phyloP scores from a whole-genome alignment of 2,329 filamentous ascomycete genomes.

The Fusarium chlamydosporum region DNA sequence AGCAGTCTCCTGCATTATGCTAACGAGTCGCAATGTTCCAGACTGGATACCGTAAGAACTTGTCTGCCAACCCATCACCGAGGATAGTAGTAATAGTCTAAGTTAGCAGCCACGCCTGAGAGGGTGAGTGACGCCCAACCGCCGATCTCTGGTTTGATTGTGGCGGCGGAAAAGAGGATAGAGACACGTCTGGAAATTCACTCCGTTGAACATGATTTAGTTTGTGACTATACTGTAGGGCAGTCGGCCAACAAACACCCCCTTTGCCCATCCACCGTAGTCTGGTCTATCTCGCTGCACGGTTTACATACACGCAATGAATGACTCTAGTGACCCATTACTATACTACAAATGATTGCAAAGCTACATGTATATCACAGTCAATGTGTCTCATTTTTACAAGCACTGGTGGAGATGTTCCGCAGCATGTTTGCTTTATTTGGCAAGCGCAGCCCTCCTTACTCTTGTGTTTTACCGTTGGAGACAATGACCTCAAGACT shows the following conservation, averaged over 20 bases:
- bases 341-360: slow-evolving; percentile 25
- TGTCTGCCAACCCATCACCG: slow-evolving; percentile 24
- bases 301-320: slow-evolving; percentile 19
- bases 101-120: slow-evolving; percentile 24
- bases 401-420: slow-evolving; percentile 14
- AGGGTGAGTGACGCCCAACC: slow-evolving; percentile 24
- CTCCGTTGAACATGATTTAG: slow-evolving; percentile 23
- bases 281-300: slow-evolving; percentile 21
- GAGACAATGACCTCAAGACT: slow-evolving; percentile 34
- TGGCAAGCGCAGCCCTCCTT: not conserved
- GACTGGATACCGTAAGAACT: slow-evolving; percentile 7
- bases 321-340: slow-evolving; percentile 13
- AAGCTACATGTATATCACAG: not conserved
- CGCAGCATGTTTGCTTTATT: slow-evolving; percentile 28
- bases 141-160: slow-evolving; percentile 35
- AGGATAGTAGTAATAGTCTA: slow-evolving; percentile 37
- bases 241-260: slow-evolving; percentile 1
- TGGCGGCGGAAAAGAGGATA: slow-evolving; percentile 22
- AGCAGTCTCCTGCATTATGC: no score
- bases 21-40: slow-evolving; percentile 21
- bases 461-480: slow-evolving; percentile 19
- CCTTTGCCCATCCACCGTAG: slow-evolving; percentile 12
- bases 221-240: slow-evolving; percentile 8
- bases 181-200: slow-evolving; percentile 26
- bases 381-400: slow-evolving; percentile 26